Percentiles rank a stretch among this genome's conserved stretches.
These are phyloP conservation scores for Starmerella bombicola DNA, from an alignment of 805 yeast genomes.

Conservation along the genomic window DNA sequence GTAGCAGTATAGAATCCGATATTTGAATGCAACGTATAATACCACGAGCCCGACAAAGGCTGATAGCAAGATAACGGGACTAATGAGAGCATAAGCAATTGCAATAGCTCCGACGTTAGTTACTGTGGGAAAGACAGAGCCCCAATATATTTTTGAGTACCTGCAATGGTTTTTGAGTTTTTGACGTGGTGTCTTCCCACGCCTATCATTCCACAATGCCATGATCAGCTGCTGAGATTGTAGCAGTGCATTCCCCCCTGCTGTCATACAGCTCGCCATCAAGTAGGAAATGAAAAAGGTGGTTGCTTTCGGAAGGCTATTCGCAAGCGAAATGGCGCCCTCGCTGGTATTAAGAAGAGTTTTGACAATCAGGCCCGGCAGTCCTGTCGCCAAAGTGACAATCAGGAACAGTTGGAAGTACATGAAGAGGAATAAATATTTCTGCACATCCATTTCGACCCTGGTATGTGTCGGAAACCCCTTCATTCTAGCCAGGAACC, in stretches of 20 bases:
- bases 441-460: conserved; percentile 58
- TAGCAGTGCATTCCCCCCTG: conserved; percentile 59
- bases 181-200: conserved; percentile 52
- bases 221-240: conserved; percentile 43
- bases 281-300: conserved; percentile 73
- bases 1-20: conserved; percentile 45
- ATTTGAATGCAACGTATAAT: conserved; percentile 55
- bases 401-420: conserved; percentile 77
- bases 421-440: conserved; percentile 64
- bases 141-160: conserved; percentile 53
- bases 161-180: conserved; percentile 36
- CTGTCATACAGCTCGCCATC: conserved; percentile 59
- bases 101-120: conserved; percentile 72
- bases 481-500: conserved; percentile 41
- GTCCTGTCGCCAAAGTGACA: conserved; percentile 71
- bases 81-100: conserved; percentile 60
- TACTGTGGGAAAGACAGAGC: conserved; percentile 61
- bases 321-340: conserved; percentile 47
- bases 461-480: conserved; percentile 51
- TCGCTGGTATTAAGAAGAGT: conserved; percentile 22
- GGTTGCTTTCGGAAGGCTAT: conserved; percentile 73
- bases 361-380: conserved; percentile 36
- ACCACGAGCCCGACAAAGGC: conserved; percentile 45
- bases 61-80: conserved; percentile 63
- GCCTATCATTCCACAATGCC: conserved; percentile 29